Conservation (phyloP, 805 yeast species). For the Pichia thaimueangensis region DNA sequence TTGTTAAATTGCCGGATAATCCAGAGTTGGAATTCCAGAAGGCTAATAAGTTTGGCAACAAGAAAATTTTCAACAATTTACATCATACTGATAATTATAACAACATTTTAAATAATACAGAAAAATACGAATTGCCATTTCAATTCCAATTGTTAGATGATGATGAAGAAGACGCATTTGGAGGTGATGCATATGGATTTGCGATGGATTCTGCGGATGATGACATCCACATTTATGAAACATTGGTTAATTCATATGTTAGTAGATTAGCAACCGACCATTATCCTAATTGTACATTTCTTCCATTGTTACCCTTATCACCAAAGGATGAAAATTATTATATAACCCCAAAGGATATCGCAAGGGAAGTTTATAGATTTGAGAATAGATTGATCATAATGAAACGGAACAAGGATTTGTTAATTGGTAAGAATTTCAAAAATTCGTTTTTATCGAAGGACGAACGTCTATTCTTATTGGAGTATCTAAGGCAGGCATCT, state of each 20-base stretch:
- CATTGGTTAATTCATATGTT: slow-evolving; percentile 24
- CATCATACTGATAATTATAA: slow-evolving; percentile 8
- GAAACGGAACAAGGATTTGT: slow-evolving; percentile 10
- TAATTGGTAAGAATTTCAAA: slow-evolving; percentile 13
- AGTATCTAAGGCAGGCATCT: slow-evolving; percentile 12
- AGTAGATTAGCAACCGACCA: slow-evolving; percentile 24
- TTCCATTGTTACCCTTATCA: slow-evolving; percentile 12
- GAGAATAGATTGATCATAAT: slow-evolving; percentile 14
- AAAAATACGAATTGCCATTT: slow-evolving; percentile 7
- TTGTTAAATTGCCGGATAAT: slow-evolving; percentile 19
- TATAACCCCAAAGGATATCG: slow-evolving; percentile 23
- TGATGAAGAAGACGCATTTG: slow-evolving; percentile 2
- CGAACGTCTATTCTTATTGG: slow-evolving; percentile 3
- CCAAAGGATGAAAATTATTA: slow-evolving; percentile 22
- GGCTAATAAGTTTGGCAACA: background rate
- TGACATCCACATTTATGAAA: slow-evolving; percentile 15
- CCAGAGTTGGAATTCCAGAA: slow-evolving; percentile 7
- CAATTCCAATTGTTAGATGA: slow-evolving; percentile 7
- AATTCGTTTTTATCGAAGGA: slow-evolving; percentile 1
- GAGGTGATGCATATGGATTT: slow-evolving; percentile 13
- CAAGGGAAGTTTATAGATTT: slow-evolving; percentile 19
- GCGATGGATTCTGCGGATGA: too few species aligned
- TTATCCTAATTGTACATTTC: slow-evolving; percentile 22
- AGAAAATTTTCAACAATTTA: slow-evolving; percentile 2
- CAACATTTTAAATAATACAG: slow-evolving; percentile 17